Evolutionary conservation across 2,329 filamentous ascomycete species (phyloP).

Genomic region (Cladophialophora immunda): DNA sequence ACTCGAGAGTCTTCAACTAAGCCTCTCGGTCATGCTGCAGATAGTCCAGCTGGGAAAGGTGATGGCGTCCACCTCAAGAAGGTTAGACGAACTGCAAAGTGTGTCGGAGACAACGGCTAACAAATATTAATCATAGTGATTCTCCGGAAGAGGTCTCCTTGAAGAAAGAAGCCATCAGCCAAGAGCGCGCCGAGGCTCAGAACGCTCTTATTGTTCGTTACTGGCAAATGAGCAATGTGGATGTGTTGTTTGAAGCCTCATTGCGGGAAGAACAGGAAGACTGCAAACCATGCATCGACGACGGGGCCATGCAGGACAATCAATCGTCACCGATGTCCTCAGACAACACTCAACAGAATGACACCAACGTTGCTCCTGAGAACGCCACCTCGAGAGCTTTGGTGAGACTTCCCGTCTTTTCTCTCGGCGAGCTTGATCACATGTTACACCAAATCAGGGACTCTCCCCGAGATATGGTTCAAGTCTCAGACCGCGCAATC

Average conservation of each 20-base stretch:
- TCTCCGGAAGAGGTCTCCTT: constrained; percentile 36
- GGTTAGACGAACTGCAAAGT: constrained; percentile 30
- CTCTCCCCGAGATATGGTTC: constrained; percentile 51
- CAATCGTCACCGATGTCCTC: constrained; percentile 23
- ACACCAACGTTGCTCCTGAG: constrained; percentile 29
- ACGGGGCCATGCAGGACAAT: constrained; percentile 32
- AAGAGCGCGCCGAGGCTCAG: constrained; percentile 53
- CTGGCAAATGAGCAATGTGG: constrained; percentile 51
- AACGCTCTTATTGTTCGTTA: constrained; percentile 56
- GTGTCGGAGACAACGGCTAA: constrained; percentile 1
- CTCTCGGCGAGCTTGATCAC: constrained; percentile 47
- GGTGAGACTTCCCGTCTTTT: constrained; percentile 43
- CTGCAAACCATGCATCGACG: constrained; percentile 38
- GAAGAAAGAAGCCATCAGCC: constrained; percentile 47
- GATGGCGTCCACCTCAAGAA: constrained; percentile 43
- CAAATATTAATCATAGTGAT: constrained; percentile 27
- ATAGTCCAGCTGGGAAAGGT: constrained; percentile 50
- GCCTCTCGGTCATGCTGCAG: constrained; percentile 50
- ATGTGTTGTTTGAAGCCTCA: constrained; percentile 49
- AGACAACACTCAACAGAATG: constrained; percentile 15
- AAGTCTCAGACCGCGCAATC: constrained; percentile 48
- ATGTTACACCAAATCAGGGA: constrained; percentile 46
- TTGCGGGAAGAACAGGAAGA: constrained; percentile 47
- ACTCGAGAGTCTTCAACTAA: constrained; percentile 53
- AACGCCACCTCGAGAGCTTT: constrained; percentile 36